phyloP scores from a whole-genome alignment of 192 early-diverging fungal species.

The Geranomyces variabilis region DNA sequence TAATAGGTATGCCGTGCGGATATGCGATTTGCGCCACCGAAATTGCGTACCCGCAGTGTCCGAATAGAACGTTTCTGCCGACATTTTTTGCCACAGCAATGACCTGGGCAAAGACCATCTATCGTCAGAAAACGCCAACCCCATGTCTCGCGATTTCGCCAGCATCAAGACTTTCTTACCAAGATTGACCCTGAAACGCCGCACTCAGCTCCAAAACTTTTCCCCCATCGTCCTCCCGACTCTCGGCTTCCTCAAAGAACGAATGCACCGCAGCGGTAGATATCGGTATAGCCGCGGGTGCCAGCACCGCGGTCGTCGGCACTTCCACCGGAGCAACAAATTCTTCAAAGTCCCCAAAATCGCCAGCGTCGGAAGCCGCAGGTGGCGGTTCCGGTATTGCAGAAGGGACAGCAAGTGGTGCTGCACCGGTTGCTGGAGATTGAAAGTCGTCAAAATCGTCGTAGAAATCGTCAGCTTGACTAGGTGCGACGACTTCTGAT shows the following conservation, averaged over 20 bases:
- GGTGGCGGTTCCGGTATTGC: neutral
- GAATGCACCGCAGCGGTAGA: neutral
- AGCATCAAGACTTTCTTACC: conserved; percentile 17
- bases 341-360: conserved; percentile 52
- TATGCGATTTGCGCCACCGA: conserved; percentile 49
- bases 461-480: neutral
- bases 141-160: neutral
- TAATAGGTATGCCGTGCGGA: conserved; percentile 40
- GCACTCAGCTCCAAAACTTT: conserved; percentile 35
- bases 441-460: conserved; percentile 25
- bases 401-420: neutral
- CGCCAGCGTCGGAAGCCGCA: conserved; percentile 38
- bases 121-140: neutral
- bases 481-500: neutral
- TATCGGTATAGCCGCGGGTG: neutral
- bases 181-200: conserved; percentile 22
- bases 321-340: conserved; percentile 19
- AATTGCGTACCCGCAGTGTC: conserved; percentile 40
- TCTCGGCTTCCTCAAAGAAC: neutral
- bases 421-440: neutral
- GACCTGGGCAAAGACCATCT: conserved; percentile 26
- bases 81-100: conserved; percentile 31
- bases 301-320: neutral
- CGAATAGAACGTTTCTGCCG: conserved; percentile 41
- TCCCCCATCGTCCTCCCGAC: neutral